phyloP scores from a whole-genome alignment of 352 stramenopile species.

The Nothophytophthora sp. region DNA sequence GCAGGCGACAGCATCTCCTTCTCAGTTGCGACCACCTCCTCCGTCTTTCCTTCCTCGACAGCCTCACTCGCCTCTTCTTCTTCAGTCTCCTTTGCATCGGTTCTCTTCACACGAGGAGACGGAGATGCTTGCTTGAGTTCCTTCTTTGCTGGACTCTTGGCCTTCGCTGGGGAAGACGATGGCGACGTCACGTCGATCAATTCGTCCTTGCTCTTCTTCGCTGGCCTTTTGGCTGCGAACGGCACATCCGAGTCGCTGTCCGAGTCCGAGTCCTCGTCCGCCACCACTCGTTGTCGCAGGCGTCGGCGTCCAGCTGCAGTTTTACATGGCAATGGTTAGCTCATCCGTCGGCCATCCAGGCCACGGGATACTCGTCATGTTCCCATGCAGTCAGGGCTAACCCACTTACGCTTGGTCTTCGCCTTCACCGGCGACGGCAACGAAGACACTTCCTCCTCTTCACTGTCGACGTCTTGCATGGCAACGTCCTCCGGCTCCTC shows the following conservation, averaged over 20 bases:
- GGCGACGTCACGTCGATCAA: conserved; percentile 41
- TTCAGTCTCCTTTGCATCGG: conserved; percentile 3
- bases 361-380: neutral
- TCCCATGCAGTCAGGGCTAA: neutral
- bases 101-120: conserved; percentile 8
- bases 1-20: conserved; percentile 11
- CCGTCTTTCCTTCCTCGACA: conserved; percentile 12
- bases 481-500: conserved; percentile 27
- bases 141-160: conserved; percentile 24
- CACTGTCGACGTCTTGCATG: conserved; percentile 29
- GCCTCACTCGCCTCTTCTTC: conserved; percentile 10
- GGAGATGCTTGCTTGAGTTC: conserved; percentile 8
- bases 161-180: conserved; percentile 11
- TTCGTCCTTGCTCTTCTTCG: conserved; percentile 26
- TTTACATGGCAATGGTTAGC: conserved; percentile 1
- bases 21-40: conserved; percentile 7
- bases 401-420: conserved; percentile 46
- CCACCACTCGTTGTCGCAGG: conserved; percentile 60
- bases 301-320: conserved; percentile 51
- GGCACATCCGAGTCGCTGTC: conserved; percentile 44
- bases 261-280: conserved; percentile 55
- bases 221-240: conserved; percentile 9
- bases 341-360: neutral
- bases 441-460: conserved; percentile 18
- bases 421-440: no score